phyloP scores from a whole-genome alignment of 495 filamentous ascomycete species.

The Oidiodendron maius region DNA sequence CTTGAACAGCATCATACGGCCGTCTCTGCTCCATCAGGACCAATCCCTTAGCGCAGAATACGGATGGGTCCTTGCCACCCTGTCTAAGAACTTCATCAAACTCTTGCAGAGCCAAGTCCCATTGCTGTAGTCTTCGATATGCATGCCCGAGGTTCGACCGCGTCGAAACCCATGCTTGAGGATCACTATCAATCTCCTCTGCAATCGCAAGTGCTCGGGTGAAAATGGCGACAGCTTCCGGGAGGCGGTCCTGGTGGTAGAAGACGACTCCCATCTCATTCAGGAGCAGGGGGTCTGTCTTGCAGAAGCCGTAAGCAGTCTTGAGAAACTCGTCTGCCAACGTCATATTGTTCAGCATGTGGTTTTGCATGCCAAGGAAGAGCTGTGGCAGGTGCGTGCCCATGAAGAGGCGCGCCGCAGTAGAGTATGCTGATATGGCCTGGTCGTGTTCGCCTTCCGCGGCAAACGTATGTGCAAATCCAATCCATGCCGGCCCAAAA shows the following conservation, averaged over 20 bases:
- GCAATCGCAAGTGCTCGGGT: conserved; percentile 67
- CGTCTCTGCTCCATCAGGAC: conserved; percentile 63
- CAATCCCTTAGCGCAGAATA: conserved; percentile 70
- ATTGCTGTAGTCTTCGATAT: conserved; percentile 62
- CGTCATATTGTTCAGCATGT: conserved; percentile 89
- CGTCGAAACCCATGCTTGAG: conserved; percentile 79
- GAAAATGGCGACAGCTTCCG: conserved; percentile 69
- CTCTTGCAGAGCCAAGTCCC: conserved; percentile 65
- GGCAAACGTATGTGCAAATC: conserved; percentile 99
- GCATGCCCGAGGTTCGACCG: conserved; percentile 87
- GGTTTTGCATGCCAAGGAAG: conserved; percentile 97
- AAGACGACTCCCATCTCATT: conserved; percentile 94
- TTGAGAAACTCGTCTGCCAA: conserved; percentile 94
- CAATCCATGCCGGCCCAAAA: conserved; percentile 97
- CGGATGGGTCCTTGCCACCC: conserved; percentile 63
- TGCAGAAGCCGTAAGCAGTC: conserved; percentile 71
- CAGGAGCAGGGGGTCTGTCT: conserved; percentile 79
- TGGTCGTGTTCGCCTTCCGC: conserved; percentile 99
- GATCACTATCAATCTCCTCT: conserved; percentile 71
- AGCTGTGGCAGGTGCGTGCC: conserved; percentile 95
- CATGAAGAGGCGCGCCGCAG: conserved; percentile 90
- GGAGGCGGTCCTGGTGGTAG: conserved; percentile 81
- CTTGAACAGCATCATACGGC: conserved; percentile 60
- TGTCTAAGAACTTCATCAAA: conserved; percentile 79
- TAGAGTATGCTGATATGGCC: conserved; percentile 96